phyloP scores from a whole-genome alignment of 495 filamentous ascomycete genomes.

The Bacidia gigantensis region DNA sequence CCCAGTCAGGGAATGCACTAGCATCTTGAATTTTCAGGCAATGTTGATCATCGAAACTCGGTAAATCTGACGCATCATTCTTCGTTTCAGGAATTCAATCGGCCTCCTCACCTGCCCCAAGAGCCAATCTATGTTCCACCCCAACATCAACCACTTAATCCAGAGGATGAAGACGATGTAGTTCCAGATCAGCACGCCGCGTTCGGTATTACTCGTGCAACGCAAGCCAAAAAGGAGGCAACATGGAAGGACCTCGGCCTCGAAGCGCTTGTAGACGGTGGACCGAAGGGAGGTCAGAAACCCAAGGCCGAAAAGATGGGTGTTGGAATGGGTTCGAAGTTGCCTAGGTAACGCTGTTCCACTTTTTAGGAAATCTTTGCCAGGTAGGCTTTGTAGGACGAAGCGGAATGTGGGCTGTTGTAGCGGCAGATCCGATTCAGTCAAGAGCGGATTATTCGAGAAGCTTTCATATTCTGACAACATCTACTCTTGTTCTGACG shows the following conservation, averaged over 20 bases:
- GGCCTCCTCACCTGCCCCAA: conserved; percentile 34
- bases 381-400: conserved; percentile 19
- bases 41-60: no score
- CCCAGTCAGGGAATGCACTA: no score
- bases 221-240: conserved; percentile 45
- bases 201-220: conserved; percentile 86
- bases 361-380: background rate
- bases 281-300: conserved; percentile 14
- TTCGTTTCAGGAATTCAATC: conserved; percentile 16
- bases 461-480: conserved; percentile 51
- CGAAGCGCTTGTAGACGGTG: conserved; percentile 25
- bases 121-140: conserved; percentile 78
- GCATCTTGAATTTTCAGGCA: no score
- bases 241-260: conserved; percentile 83
- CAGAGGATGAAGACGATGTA: conserved; percentile 95
- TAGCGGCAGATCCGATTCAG: background rate
- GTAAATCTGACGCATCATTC: no score
- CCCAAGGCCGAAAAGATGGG: conserved; percentile 13
- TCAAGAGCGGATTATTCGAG: background rate
- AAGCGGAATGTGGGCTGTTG: background rate
- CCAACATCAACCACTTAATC: conserved; percentile 84
- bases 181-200: conserved; percentile 96
- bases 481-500: conserved; percentile 71
- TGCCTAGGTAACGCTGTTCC: conserved; percentile 35
- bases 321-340: conserved; percentile 13